A percentile compares a stretch with the other conserved stretches of the same genome.
Conservation (phyloP, 1,284 basidiomycete species). For the Tilletia walkeri region DNA sequence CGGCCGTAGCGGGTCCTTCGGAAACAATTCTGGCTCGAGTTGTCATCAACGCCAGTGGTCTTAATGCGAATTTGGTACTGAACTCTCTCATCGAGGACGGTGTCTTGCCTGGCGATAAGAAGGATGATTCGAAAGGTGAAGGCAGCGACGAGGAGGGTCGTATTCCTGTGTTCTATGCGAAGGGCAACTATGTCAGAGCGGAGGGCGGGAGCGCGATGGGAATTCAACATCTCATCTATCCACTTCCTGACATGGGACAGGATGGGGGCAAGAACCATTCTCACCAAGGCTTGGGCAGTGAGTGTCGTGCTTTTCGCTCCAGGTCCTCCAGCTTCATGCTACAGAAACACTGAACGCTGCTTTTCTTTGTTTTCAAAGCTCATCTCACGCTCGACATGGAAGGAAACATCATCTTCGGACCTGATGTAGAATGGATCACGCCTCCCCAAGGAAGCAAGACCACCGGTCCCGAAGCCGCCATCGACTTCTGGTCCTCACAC, state of each 20-base stretch:
- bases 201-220: slow-evolving; percentile 37
- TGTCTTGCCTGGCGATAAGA: slow-evolving; percentile 16
- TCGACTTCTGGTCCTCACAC: slow-evolving; percentile 41
- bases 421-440: slow-evolving; percentile 82
- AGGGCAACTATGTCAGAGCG: slow-evolving; percentile 49
- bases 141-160: slow-evolving; percentile 17
- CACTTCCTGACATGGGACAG: slow-evolving; percentile 38
- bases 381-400: slow-evolving; percentile 69
- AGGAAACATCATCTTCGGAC: slow-evolving; percentile 86
- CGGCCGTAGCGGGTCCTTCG: slow-evolving; percentile 49
- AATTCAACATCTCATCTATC: slow-evolving; percentile 49
- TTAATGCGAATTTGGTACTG: slow-evolving; percentile 61
- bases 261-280: slow-evolving; percentile 31
- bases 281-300: slow-evolving; percentile 50
- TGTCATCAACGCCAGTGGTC: slow-evolving; percentile 83
- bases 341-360: too few relatives aligned
- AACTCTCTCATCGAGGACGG: slow-evolving; percentile 38
- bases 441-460: slow-evolving; percentile 26
- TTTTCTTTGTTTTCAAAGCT: slow-evolving; percentile 4
- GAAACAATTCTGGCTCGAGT: slow-evolving; percentile 79
- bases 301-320: neutral
- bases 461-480: slow-evolving; percentile 21
- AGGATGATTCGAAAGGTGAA: slow-evolving; percentile 16
- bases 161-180: slow-evolving; percentile 44
- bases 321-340: too few relatives aligned